A percentile compares a stretch with the other conserved stretches of the same genome.
These are phyloP conservation scores for Entamoeba invadens DNA, from an alignment of 208 protist genomes.

Conservation along the genomic window DNA sequence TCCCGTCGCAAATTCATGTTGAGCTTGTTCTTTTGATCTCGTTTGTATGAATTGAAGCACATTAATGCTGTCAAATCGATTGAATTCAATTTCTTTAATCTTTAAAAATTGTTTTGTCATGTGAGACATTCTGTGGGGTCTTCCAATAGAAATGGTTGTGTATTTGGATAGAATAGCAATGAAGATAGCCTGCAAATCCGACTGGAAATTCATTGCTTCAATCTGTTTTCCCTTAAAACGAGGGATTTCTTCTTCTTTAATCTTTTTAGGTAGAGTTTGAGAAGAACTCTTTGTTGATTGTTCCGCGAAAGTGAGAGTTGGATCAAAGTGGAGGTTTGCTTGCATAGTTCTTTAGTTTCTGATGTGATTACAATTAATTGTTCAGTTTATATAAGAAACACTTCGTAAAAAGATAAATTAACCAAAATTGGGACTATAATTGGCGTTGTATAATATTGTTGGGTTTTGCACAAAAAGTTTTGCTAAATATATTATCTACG, in stretches of 20 bases:
- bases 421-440: too few species aligned
- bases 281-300: too few species aligned
- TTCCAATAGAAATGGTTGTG: neutral
- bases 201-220: neutral
- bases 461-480: too few species aligned
- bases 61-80: neutral
- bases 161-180: neutral
- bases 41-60: neutral
- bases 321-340: too few species aligned
- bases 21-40: neutral
- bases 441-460: too few species aligned
- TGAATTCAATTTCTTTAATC: neutral
- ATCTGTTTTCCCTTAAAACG: neutral
- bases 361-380: too few species aligned
- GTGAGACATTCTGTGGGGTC: neutral
- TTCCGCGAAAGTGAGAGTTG: too few species aligned
- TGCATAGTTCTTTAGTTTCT: too few species aligned
- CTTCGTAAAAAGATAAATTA: too few species aligned
- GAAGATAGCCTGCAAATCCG: neutral
- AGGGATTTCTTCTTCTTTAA: neutral
- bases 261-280: neutral
- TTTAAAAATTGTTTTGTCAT: neutral
- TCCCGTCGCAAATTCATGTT: neutral
- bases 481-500: too few species aligned
- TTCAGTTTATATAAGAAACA: too few species aligned